These are phyloP conservation scores for Neurospora sp. DNA, from an alignment of 495 filamentous ascomycete genomes.

Conservation along the genomic window DNA sequence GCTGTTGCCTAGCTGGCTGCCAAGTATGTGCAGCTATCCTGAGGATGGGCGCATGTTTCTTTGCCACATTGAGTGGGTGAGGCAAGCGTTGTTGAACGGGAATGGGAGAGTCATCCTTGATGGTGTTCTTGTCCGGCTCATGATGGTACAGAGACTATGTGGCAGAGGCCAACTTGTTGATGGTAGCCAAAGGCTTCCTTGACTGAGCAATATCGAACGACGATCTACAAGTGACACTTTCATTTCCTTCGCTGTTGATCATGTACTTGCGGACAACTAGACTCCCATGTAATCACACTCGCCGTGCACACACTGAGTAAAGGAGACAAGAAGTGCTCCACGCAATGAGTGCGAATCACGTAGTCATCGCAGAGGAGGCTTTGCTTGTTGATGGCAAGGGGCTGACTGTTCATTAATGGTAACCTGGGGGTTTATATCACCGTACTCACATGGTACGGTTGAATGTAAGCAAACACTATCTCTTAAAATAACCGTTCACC, in stretches of 20 bases:
- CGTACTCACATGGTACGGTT: too few relatives aligned
- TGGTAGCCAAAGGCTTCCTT: not conserved
- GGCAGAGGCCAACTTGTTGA: not conserved
- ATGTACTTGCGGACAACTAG: not conserved
- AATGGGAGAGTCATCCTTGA: not conserved
- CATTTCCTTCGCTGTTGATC: not conserved
- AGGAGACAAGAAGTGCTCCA: not conserved
- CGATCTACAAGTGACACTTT: not conserved
- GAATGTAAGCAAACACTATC: too few relatives aligned
- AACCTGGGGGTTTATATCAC: too few relatives aligned
- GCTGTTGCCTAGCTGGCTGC: not conserved
- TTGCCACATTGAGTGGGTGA: not conserved
- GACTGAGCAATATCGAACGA: not conserved
- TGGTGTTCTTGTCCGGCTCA: not conserved
- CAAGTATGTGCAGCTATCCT: not conserved
- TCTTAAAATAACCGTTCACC: too few relatives aligned
- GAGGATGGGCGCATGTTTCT: not conserved
- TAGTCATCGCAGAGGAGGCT: not conserved
- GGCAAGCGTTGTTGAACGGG: not conserved
- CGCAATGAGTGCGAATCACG: not conserved
- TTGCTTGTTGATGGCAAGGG: not conserved
- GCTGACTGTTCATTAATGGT: not conserved
- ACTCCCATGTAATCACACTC: not conserved
- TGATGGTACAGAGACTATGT: not conserved
- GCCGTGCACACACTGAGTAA: not conserved